Evolutionary conservation across 805 yeast genomes (phyloP).

Genomic region (Tetrapisispora taiwanensis): DNA sequence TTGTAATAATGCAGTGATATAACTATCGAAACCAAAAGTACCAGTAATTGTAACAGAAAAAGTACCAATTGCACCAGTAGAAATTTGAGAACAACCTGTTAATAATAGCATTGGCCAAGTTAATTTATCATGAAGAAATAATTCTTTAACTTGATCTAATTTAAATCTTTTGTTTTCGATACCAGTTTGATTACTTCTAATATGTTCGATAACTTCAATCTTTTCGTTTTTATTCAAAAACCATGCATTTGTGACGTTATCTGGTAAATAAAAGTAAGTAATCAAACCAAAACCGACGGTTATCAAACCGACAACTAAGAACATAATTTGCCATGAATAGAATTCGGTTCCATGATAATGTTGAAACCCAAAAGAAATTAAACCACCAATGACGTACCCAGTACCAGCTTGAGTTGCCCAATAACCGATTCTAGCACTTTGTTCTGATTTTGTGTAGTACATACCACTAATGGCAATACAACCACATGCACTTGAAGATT

Average conservation of each 20-base stretch:
- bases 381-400: slow-evolving; percentile 37
- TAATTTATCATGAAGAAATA: slow-evolving; percentile 35
- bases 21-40: slow-evolving; percentile 39
- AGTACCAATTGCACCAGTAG: slow-evolving; percentile 44
- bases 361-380: slow-evolving; percentile 43
- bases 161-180: slow-evolving; percentile 40
- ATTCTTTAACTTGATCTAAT: slow-evolving; percentile 36
- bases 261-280: slow-evolving; percentile 39
- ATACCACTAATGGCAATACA: slow-evolving; percentile 48
- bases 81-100: slow-evolving; percentile 38
- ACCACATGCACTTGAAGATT: slow-evolving; percentile 47
- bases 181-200: slow-evolving; percentile 43
- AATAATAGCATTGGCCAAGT: slow-evolving; percentile 43
- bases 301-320: slow-evolving; percentile 44
- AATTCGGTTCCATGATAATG: slow-evolving; percentile 36
- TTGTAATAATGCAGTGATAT: slow-evolving; percentile 41
- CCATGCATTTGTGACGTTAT: slow-evolving; percentile 35
- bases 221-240: slow-evolving; percentile 34
- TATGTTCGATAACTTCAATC: slow-evolving; percentile 38
- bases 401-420: slow-evolving; percentile 53
- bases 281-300: slow-evolving; percentile 42
- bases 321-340: slow-evolving; percentile 53
- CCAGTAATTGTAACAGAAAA: slow-evolving; percentile 44
- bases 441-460: slow-evolving; percentile 50
- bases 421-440: slow-evolving; percentile 41